These are phyloP conservation scores for Saturnispora serradocipensis DNA, from an alignment of 805 yeast species.

Conservation along the genomic window DNA sequence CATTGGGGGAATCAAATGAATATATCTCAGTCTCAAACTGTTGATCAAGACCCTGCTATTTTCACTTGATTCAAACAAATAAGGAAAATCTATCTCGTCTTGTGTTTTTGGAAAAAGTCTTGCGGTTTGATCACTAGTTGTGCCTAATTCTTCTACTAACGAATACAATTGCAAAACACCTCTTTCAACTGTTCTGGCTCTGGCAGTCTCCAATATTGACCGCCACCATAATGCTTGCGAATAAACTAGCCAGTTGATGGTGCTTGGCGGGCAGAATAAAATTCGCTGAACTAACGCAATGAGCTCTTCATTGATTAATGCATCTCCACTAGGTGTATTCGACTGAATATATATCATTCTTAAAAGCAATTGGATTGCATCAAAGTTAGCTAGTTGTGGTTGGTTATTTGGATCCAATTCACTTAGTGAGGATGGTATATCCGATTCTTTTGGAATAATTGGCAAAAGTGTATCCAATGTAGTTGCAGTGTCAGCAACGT, in stretches of 20 bases:
- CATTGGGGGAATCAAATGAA: conserved; percentile 65
- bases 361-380: conserved; percentile 64
- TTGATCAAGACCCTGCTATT: conserved; percentile 26
- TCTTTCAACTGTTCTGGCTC: conserved; percentile 83
- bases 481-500: background rate
- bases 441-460: conserved; percentile 49
- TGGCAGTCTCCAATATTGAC: conserved; percentile 70
- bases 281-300: conserved; percentile 67
- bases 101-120: conserved; percentile 40
- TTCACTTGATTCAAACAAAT: conserved; percentile 12
- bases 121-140: conserved; percentile 43
- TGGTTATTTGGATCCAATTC: conserved; percentile 72
- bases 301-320: conserved; percentile 75
- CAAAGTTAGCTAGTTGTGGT: conserved; percentile 62
- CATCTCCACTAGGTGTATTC: conserved; percentile 62
- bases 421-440: conserved; percentile 47
- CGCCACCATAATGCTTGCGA: conserved; percentile 86
- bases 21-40: conserved; percentile 51
- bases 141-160: conserved; percentile 78
- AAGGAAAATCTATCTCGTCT: conserved; percentile 22
- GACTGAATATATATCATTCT: conserved; percentile 55
- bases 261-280: conserved; percentile 39
- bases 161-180: conserved; percentile 91
- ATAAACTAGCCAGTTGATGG: conserved; percentile 67
- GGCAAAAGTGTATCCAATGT: conserved; percentile 38